Evolutionary conservation across 345 rosid genomes (phyloP).

Genomic region (Salix arbutifolia): DNA sequence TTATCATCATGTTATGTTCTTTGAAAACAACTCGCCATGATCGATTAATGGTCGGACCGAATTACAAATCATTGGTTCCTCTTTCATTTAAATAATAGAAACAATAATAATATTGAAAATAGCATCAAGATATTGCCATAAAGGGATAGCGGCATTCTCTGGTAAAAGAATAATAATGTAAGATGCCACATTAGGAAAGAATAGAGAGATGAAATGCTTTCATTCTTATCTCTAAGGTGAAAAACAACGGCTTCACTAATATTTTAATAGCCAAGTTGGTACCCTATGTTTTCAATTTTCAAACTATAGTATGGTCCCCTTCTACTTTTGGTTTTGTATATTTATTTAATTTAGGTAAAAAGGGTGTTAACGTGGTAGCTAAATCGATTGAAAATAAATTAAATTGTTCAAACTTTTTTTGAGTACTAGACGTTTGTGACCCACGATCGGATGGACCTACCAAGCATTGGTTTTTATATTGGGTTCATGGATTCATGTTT

Average conservation of each 20-base stretch:
- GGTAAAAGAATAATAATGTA: background rate
- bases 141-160: slow-evolving; percentile 15
- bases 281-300: background rate
- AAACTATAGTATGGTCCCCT: background rate
- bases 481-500: background rate
- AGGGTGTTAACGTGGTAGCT: background rate
- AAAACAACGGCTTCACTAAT: slow-evolving; percentile 8
- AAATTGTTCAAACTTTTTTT: background rate
- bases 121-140: slow-evolving; percentile 12
- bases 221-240: background rate
- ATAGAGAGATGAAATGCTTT: background rate
- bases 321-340: background rate
- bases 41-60: background rate
- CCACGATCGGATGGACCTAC: background rate
- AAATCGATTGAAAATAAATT: background rate
- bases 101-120: slow-evolving; percentile 10
- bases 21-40: no score
- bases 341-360: background rate
- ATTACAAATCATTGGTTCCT: background rate
- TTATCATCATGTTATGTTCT: rapidly evolving
- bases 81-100: slow-evolving; percentile 12
- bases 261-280: slow-evolving; percentile 13
- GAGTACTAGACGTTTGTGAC: background rate
- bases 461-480: background rate
- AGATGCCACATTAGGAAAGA: slow-evolving; percentile 37